Evolutionary conservation across 768 basidiomycete species (phyloP).

Genomic region (Wakefieldia striispora): DNA sequence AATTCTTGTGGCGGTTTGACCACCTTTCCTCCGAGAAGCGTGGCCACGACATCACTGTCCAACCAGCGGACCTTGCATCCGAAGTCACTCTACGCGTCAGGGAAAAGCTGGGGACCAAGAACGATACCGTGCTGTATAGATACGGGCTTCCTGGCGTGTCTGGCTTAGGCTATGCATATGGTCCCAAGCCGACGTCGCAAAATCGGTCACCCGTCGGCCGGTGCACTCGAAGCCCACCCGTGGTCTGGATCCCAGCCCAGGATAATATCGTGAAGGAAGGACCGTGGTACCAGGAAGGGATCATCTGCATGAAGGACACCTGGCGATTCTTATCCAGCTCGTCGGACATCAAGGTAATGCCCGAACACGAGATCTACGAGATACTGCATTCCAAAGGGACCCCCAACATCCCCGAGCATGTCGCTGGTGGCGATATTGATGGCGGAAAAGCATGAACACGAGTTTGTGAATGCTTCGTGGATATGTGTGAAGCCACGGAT

Average conservation of each 20-base stretch:
- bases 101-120: background rate
- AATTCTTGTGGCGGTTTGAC: background rate
- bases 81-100: background rate
- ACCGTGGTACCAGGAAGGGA: too few relatives aligned
- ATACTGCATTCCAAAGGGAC: background rate
- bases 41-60: too few relatives aligned
- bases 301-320: too few relatives aligned
- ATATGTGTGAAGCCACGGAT: background rate
- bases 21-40: background rate
- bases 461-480: too few relatives aligned
- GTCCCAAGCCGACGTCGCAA: background rate
- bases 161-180: background rate
- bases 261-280: too few relatives aligned
- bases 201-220: slow-evolving; percentile 1
- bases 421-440: too few relatives aligned
- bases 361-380: slow-evolving; percentile 5
- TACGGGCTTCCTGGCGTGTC: background rate
- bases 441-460: too few relatives aligned
- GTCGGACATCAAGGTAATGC: background rate
- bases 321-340: background rate
- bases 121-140: background rate
- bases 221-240: slow-evolving; percentile 1
- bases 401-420: background rate
- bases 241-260: slow-evolving; percentile 4
- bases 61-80: background rate